Evolutionary conservation across 2,329 filamentous ascomycete genomes (phyloP), one percentile per base, ranked within the genome.

Genomic region (Sclerotinia glacialis): DNA sequence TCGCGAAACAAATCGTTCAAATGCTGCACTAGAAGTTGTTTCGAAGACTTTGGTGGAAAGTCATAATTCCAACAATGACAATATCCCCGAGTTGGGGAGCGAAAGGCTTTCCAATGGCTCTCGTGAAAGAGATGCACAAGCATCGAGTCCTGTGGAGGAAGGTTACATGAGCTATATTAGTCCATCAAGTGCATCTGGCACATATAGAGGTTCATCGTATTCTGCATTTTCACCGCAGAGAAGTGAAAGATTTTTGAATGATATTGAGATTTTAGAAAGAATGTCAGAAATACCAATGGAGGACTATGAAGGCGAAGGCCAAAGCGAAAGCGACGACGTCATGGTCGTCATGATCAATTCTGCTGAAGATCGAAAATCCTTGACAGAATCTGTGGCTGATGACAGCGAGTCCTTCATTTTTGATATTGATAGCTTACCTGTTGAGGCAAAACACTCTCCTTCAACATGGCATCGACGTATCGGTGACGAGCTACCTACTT

Each of bases 401-500:
- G 72, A 73, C n/a, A 68, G 72, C 6, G 68, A 72, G 58, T 76
- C 74, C 0, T 74, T 76, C 67, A 69, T 73, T 47, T 63, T 74
- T 3, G 76, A 78, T 50, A 72, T 71, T 0, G 73, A 65, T 16
- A 44, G 54, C 23, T 63, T 65, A 18, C 53, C 31, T 16, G 31
- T 58, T 47, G 53, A 65, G 18, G 28, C 53, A 37, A 40, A 21
- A 44, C 54, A 40, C 12, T 42, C 46, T 21, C 14, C 34, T 9
- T 60, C 52, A 26, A 64, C 69, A 49, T 88, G 85, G 81, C 84
- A 88, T 73, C 80, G 79, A 46, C 83, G 86, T 2, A 78, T 88
- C 58, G 86, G 86, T 31, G 84, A 88, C 54, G 78, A 83, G 28
- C 83, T 83, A 65, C 84, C 84, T 28, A 82, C 83, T 1, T 89